Evolutionary conservation across 2,329 filamentous ascomycete genomes (phyloP), one percentile per base, ranked within the genome.

Genomic region (Sclerotinia nivalis): DNA sequence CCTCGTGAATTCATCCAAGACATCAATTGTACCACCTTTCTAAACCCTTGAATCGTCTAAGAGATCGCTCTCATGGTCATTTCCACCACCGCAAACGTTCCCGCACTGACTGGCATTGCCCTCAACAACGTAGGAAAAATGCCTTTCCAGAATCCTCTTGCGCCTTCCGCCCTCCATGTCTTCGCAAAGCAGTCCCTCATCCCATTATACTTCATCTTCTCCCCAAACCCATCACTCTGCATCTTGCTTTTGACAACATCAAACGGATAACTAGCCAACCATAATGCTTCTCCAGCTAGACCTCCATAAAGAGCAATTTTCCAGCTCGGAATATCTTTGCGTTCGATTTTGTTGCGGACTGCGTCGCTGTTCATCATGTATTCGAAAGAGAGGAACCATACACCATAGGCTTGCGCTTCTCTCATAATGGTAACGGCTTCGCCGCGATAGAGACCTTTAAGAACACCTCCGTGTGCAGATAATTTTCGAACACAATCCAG

Each of bases 161-260:
- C 77, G 0, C 96, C 96, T 81, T 96, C 93, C 8, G 82, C 84
- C 71, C 86, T 86, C 84, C 87, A 97, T 2, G 91, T 96, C 84
- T 97, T 89, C 71, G 84, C 86, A 81, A 98, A 96, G 83, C 93
- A 96, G 81, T 96, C 92, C 66, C 90, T 87, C 95, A 97, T 97
- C 69, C 84, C 90, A 79, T 83, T 87, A 82, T 91, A 99, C 79
- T 86, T 86, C 83, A 90, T 89, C 73, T 86, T 82, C 62, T 80
- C 72, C 6, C 92, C 93, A 79, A 97, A 96, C 0, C 92, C 94
- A 82, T 99, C 96, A 70, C 91, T 97, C 87, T 99, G 96, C 95
- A 98, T 97, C 88, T 97, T 98, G 82, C 93, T 97, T 91, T 99
- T 99, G 82, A 99, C 83, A 40, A 99, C 95, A 82, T 99, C 96